A percentile compares a stretch with the other conserved stretches of the same genome.
Conservation (phyloP, 2,329 filamentous ascomycete species). For the Phoma herbarum region DNA sequence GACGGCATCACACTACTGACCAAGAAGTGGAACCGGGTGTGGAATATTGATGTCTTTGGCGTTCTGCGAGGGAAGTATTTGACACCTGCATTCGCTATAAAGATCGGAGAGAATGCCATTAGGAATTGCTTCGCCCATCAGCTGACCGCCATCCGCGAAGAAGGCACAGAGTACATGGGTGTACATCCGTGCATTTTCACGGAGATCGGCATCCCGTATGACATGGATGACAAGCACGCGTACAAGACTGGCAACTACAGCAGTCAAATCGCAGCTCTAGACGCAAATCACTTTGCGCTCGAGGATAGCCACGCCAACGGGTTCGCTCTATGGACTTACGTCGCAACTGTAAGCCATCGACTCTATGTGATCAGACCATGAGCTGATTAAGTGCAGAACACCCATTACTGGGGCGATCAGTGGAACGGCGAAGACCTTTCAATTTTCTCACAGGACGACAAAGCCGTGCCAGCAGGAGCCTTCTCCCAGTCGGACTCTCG, state of each 20-base stretch:
- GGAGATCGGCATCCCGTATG: conserved; percentile 97
- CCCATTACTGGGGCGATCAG: conserved; percentile 86
- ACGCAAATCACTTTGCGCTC: conserved; percentile 93
- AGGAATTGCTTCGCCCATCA: conserved; percentile 93
- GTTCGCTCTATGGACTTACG: conserved; percentile 90
- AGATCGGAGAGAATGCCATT: conserved; percentile 91
- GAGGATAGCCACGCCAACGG: conserved; percentile 86
- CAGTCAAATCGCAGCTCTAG: conserved; percentile 89
- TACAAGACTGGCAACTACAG: conserved; percentile 96
- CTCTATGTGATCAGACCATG: neutral
- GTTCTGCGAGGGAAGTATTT: conserved; percentile 88
- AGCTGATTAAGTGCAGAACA: conserved; percentile 66
- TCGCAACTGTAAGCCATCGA: conserved; percentile 64
- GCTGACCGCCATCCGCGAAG: conserved; percentile 80
- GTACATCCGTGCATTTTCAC: conserved; percentile 89
- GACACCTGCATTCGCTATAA: conserved; percentile 89
- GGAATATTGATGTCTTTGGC: conserved; percentile 96
- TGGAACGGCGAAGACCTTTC: conserved; percentile 99
- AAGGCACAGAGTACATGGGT: conserved; percentile 88
- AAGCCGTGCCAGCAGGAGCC: conserved; percentile 60
- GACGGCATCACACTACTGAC: conserved; percentile 96
- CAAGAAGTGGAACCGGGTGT: conserved; percentile 97
- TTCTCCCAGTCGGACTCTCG: conserved; percentile 63
- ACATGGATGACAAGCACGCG: conserved; percentile 96
- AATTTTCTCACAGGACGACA: conserved; percentile 86